Base-by-base conservation (phyloP, 805 yeast genomes). In the Zygosaccharomyces gambellarensis region DNA sequence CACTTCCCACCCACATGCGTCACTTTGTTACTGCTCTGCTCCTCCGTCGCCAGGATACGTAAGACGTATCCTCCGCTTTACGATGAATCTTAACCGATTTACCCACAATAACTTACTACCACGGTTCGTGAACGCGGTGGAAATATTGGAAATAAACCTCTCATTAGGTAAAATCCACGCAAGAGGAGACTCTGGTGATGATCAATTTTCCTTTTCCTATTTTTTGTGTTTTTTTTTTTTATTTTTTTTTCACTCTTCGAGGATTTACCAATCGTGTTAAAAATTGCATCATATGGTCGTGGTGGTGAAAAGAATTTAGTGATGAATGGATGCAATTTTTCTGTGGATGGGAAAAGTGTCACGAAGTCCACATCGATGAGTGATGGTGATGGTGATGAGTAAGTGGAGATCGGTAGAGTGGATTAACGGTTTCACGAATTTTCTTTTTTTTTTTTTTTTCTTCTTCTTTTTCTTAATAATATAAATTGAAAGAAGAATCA, bases 181-280 rank as follows among this genome's bases (percentile, higher is more conserved):
- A 30, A 34, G 38, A 17, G 14, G 38, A 17, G 36, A n/a, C 36
- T 30, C 45, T 30, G 45, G 38, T 42, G 36, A 29, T 27, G 34
- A 30, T 30, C 4, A 25, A 39, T 5, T 23, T 39, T 39, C 28
- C 28, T 22, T 22, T 22, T 19, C 28, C 28, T 9, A 39, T 14
- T 10, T 39, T 36, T 23, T 12, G 6, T 22, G 11, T 27, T 40
- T 23, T 40, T 30, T 30, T 34, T 34, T 14, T 34, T 34, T 14
- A 6, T 21, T 17, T 8, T 14, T 14, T 14, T 34, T 34, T 34
- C 38, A 34, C 38, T 34, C 38, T 34, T 34, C 38, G 38, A 34
- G 38, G 38, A 42, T 34, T 42, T 41, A 17, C 45, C 45, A 36
- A 42, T 42, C 36, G 12, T 30, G 45, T 42, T 10, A 42, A 42